Percentiles rank a stretch among this genome's conserved stretches.
Evolutionary conservation across 257 asterid genomes (phyloP).

Genomic region (Gentiana straminea): DNA sequence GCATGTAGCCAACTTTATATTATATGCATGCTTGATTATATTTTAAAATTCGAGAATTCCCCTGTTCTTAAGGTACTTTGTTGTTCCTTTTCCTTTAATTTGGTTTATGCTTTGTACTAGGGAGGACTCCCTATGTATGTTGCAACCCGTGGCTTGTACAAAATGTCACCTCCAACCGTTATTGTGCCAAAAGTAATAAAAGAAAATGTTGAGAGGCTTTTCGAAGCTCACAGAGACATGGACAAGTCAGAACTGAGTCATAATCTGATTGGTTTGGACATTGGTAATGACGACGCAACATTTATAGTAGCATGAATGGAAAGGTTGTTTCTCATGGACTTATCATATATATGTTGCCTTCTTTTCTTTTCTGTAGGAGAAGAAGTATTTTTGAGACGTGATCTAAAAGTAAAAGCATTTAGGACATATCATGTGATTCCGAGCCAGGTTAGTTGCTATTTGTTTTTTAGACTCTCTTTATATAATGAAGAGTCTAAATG

Average conservation of each 20-base stretch:
- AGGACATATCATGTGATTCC: constrained; percentile 80
- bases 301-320: background rate
- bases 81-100: too few species aligned
- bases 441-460: constrained; percentile 53
- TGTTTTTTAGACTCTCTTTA: too few species aligned
- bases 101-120: constrained; percentile 19
- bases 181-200: constrained; percentile 73
- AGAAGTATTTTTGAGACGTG: constrained; percentile 61
- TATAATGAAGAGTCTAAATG: background rate
- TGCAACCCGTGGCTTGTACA: constrained; percentile 82
- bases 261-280: constrained; percentile 78
- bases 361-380: constrained; percentile 47
- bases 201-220: constrained; percentile 70
- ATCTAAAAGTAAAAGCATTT: constrained; percentile 82
- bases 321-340: background rate
- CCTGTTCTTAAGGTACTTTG: too few species aligned
- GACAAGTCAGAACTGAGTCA: constrained; percentile 84
- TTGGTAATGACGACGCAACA: constrained; percentile 43
- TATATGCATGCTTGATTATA: too few species aligned
- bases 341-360: background rate
- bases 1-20: too few species aligned
- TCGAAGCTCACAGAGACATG: constrained; percentile 92
- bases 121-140: constrained; percentile 97
- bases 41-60: too few species aligned
- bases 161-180: constrained; percentile 76